These are phyloP conservation scores for Nicotiana otophora DNA, from an alignment of 257 asterid genomes.

Conservation along the genomic window DNA sequence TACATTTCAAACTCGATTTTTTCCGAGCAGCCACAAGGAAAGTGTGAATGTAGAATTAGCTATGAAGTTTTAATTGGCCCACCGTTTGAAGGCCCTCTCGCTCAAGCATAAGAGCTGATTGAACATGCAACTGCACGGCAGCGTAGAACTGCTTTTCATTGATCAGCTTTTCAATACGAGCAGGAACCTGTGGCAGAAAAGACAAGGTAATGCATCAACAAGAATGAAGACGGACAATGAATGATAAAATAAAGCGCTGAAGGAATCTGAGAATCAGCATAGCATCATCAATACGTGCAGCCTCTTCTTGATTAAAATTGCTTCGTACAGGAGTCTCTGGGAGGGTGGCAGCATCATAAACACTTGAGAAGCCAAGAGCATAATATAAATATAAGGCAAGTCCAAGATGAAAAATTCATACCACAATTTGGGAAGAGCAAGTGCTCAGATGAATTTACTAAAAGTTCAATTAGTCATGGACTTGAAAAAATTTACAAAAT, in stretches of 20 bases:
- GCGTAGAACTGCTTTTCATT: conserved; percentile 94
- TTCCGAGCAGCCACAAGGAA: background rate
- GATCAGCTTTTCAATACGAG: conserved; percentile 89
- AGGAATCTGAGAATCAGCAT: background rate
- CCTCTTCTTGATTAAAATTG: background rate
- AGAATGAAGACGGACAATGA: background rate
- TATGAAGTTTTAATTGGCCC: conserved; percentile 22
- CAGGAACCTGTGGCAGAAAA: conserved; percentile 66
- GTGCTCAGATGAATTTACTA: background rate
- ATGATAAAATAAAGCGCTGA: background rate
- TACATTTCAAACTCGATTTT: background rate
- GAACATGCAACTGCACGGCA: conserved; percentile 91
- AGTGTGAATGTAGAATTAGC: background rate
- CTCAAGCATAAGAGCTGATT: conserved; percentile 88
- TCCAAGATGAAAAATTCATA: background rate
- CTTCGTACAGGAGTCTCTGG: background rate
- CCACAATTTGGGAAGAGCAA: background rate
- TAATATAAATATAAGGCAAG: background rate
- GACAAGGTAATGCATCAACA: conserved; percentile 17
- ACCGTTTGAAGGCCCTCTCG: conserved; percentile 98
- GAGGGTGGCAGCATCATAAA: background rate
- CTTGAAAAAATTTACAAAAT: background rate
- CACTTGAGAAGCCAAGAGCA: background rate
- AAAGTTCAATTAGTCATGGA: background rate
- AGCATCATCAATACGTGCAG: background rate